Evolutionary conservation across 352 stramenopile genomes (phyloP), one percentile per base, ranked within the genome.

Genomic region (Phytophthora agathidicida): DNA sequence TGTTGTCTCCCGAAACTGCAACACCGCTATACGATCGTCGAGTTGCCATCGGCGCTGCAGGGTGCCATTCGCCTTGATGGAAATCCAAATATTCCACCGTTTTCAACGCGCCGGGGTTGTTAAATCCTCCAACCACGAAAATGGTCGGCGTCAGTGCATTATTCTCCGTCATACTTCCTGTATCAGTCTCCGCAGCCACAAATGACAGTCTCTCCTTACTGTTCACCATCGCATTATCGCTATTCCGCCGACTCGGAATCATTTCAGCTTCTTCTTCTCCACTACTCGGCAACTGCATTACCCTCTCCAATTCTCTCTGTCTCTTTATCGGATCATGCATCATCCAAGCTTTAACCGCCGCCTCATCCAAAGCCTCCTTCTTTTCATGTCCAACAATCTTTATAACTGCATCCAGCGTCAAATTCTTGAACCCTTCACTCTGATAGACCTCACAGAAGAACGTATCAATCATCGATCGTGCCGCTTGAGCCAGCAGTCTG

Each of bases 31-130:
- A 90, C 17, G 83, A 89, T 0, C 83, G 80, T 35, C 72, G 60
- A 19, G 73, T 72, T 39, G 68, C 50, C 80, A 93, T 90, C 7
- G 43, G 66, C 1, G 74, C 69, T 8, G 72, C 81, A 5, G 64
- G 23, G 20, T 77, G 79, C 83, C 83, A 93, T 48, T 85, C 66
- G 17, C 75, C 69, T 14, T 61, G 55, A 36, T 89, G 73, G 39
- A 88, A 87, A 37, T 93, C 83, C 5, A 93, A 53, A 38, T 82
- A 86, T 52, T 93, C 83, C 20, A 89, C 71, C 2, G 72, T 73
- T 20, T 79, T 75, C 10, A 90, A 49, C 19, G 80, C 75, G 1
- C 64, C 76, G 3, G 78, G 74, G 0, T 78, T 82, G 39, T 88
- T 88, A 28, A 89, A 87, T 0, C 83, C 83, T n/a, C 83, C 83